These are phyloP conservation scores for Rhododendron ovatum DNA, from an alignment of 148 eudicot genomes.

Conservation along the genomic window DNA sequence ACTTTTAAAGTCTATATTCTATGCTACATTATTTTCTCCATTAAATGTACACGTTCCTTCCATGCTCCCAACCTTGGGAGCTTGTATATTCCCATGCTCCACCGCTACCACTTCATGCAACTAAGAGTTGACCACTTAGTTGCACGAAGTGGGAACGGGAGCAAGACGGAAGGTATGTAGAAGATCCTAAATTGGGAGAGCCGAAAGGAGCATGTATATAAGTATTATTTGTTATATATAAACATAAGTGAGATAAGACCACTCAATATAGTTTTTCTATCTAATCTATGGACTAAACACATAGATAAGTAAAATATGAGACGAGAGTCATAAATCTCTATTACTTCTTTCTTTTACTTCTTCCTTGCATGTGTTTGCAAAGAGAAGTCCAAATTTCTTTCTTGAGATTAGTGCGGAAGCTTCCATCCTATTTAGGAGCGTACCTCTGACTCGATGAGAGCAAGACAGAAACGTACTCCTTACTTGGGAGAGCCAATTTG, in stretches of 20 bases:
- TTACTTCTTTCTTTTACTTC: not conserved
- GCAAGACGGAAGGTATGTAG: not conserved
- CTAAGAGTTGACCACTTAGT: not conserved
- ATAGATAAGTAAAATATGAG: not conserved
- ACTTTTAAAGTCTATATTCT: not conserved
- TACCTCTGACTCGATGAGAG: not conserved
- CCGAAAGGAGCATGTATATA: not conserved
- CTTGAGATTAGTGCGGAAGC: not conserved
- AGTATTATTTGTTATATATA: no score
- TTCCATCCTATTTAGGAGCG: not conserved
- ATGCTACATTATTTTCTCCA: not conserved
- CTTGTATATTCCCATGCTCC: not conserved
- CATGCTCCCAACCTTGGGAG: not conserved
- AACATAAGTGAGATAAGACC: not conserved
- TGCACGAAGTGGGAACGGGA: not conserved
- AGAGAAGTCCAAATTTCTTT: not conserved
- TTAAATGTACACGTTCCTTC: not conserved
- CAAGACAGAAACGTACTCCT: not conserved
- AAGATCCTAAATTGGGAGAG: not conserved
- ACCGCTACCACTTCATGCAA: not conserved
- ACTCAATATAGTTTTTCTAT: not conserved
- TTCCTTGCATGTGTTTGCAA: not conserved
- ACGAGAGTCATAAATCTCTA: not conserved
- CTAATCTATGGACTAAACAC: not conserved
- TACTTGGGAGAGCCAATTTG: not conserved